These are phyloP conservation scores for Phylloporus sp. DNA, from an alignment of 768 basidiomycete genomes.

Conservation along the genomic window DNA sequence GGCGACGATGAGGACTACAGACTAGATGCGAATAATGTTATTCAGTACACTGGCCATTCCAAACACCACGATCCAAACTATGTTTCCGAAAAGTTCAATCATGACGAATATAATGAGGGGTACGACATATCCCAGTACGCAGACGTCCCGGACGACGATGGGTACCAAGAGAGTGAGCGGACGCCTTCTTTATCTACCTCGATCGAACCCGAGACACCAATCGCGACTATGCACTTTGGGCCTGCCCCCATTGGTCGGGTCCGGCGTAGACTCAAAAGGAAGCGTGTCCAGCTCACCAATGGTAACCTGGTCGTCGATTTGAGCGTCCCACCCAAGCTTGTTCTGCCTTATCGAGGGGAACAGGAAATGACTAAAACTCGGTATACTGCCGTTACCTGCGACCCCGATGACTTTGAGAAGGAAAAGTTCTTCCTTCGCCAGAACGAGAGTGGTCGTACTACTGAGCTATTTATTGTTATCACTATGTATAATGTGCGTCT, in stretches of 20 bases:
- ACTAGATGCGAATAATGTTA: conserved; percentile 50
- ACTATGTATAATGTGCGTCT: conserved; percentile 91
- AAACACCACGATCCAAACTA: conserved; percentile 14
- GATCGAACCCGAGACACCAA: conserved; percentile 48
- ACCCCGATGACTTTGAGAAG: conserved; percentile 87
- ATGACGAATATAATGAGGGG: conserved; percentile 15
- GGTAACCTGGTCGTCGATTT: conserved; percentile 88
- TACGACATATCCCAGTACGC: conserved; percentile 34
- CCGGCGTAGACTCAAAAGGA: conserved; percentile 71
- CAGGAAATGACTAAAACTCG: conserved; percentile 71
- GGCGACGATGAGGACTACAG: conserved; percentile 71
- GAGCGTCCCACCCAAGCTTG: conserved; percentile 78
- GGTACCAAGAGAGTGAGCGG: conserved; percentile 21
- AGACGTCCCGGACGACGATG: conserved; percentile 19
- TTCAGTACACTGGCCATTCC: conserved; percentile 50
- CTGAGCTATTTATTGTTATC: conserved; percentile 90
- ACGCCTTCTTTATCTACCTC: conserved; percentile 24
- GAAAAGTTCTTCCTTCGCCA: conserved; percentile 84
- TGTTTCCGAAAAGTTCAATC: conserved; percentile 23
- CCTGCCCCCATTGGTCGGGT: conserved; percentile 82
- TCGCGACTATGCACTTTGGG: conserved; percentile 80
- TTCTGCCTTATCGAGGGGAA: conserved; percentile 67
- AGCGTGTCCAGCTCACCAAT: conserved; percentile 77
- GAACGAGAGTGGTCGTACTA: conserved; percentile 71
- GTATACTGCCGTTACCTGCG: conserved; percentile 90